Evolutionary conservation across 208 protist genomes (phyloP).

Genomic region (Leishmania guyanensis): DNA sequence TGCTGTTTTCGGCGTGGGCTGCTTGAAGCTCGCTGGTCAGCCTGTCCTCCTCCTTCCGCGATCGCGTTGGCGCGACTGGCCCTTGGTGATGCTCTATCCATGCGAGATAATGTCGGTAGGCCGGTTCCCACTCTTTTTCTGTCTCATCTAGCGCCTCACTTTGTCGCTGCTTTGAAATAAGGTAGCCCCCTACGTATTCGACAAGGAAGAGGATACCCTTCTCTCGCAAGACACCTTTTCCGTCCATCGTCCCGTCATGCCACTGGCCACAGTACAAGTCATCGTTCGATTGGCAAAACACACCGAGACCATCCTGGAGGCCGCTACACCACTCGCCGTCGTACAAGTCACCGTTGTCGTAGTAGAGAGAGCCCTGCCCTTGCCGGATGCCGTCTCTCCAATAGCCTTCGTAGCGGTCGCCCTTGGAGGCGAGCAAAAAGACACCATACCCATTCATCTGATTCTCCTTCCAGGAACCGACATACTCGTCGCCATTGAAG

Average conservation of each 20-base stretch:
- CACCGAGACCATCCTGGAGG: constrained; percentile 57
- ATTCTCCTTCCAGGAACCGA: constrained; percentile 58
- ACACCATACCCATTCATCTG: constrained; percentile 68
- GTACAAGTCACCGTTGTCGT: constrained; percentile 57
- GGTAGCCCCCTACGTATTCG: constrained; percentile 60
- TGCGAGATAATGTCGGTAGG: constrained; percentile 28
- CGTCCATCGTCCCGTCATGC: constrained; percentile 64
- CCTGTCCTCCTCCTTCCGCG: constrained; percentile 12
- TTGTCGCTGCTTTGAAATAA: constrained; percentile 41
- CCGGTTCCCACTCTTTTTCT: constrained; percentile 24
- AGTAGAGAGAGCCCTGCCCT: constrained; percentile 46
- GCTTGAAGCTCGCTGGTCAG: constrained; percentile 25
- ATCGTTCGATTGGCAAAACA: constrained; percentile 50
- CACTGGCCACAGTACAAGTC: constrained; percentile 71
- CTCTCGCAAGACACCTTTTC: constrained; percentile 61
- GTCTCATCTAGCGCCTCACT: constrained; percentile 16
- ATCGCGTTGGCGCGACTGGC: neutral
- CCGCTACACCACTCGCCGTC: constrained; percentile 60
- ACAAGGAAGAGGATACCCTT: constrained; percentile 45
- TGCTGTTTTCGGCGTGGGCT: constrained; percentile 29
- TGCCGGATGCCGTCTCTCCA: constrained; percentile 59
- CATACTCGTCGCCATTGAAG: constrained; percentile 62
- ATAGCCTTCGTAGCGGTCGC: constrained; percentile 56
- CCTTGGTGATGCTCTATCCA: constrained; percentile 17
- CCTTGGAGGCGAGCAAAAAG: constrained; percentile 41